Base-by-base conservation (phyloP, 345 rosid genomes). In the Pelargonium nanum region DNA sequence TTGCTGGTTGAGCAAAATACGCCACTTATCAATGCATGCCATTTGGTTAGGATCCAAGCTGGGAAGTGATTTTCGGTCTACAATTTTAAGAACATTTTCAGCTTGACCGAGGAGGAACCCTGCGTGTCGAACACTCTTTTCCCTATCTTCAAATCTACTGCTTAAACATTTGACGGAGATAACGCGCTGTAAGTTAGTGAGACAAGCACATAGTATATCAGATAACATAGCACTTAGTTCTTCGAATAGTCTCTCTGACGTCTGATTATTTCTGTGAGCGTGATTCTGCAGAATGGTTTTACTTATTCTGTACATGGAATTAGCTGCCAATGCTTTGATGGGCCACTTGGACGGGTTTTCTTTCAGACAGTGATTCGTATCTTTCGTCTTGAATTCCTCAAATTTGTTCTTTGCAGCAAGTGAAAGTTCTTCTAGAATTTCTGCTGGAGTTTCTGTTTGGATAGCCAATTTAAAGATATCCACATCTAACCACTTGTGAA, bases 221-320 rank as follows among this genome's bases (percentile, higher is more conserved):
- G 93, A 86, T 68, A 81, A 78, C 78, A 68, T 78, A 32, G 44
- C 68, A 23, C 67, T 62, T 17, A 85, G 58, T 28, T 52, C 72
- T 63, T 70, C 83, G 24, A 87, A 78, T 48, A 87, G 51, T 40
- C 56, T 75, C 25, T 77, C 74, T 9, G 61, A 65, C 25, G 34
- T 73, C 60, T 19, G 53, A n/a, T 61, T 67, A 44, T 67, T 71
- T 25, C 67, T 55, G 65, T 69, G 59, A 44, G 71, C 62, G 63
- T 71, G 63, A 9, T 60, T 64, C 10, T 70, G 77, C 62, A 89
- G 71, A 57, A 85, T 70, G 53, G 89, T 81, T 71, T 76, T 75
- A 69, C 85, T 78, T 63, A 85, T 73, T 71, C 89, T 65, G 54
- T 89, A 85, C 96, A 89, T 85, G 70, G 93, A 87, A 70, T 89